A percentile compares a stretch with the other conserved stretches of the same genome.
phyloP scores from a whole-genome alignment of 2,329 filamentous ascomycete genomes.

The Fusarium nygamai region DNA sequence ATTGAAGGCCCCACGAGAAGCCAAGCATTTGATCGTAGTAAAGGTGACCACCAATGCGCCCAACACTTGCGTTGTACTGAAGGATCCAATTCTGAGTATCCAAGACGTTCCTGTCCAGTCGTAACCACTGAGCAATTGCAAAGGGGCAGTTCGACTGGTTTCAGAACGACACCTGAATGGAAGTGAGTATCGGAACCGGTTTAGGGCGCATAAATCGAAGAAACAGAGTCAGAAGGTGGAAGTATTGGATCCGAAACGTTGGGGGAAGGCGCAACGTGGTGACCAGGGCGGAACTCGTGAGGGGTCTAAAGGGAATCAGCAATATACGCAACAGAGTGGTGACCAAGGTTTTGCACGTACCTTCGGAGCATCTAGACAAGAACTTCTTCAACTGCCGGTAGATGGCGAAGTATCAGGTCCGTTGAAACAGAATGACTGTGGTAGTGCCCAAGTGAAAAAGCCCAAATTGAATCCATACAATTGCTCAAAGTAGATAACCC shows the following conservation, averaged over 20 bases:
- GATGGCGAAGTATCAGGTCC: too few relatives aligned
- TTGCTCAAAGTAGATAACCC: neutral
- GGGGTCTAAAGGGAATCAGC: neutral
- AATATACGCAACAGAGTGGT: neutral
- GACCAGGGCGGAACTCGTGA: neutral
- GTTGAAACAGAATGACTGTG: neutral
- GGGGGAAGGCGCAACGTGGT: slow-evolving; percentile 1
- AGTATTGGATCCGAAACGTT: neutral
- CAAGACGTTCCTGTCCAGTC: neutral
- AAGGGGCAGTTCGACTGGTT: neutral
- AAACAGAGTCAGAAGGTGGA: slow-evolving; percentile 15
- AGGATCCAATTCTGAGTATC: too few relatives aligned
- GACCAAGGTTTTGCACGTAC: neutral
- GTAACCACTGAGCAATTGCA: neutral
- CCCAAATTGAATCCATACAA: neutral
- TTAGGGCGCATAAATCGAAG: slow-evolving; percentile 25
- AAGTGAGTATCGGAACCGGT: neutral
- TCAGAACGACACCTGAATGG: neutral
- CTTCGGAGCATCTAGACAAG: slow-evolving; percentile 18
- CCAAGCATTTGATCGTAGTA: too few relatives aligned
- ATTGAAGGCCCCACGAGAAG: neutral
- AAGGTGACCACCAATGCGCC: too few relatives aligned
- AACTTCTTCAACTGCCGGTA: neutral
- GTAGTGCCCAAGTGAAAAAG: neutral
- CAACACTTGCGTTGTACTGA: neutral